These are phyloP conservation scores for Cicer chorassanicum DNA, from an alignment of 306 rosid genomes.

Conservation along the genomic window DNA sequence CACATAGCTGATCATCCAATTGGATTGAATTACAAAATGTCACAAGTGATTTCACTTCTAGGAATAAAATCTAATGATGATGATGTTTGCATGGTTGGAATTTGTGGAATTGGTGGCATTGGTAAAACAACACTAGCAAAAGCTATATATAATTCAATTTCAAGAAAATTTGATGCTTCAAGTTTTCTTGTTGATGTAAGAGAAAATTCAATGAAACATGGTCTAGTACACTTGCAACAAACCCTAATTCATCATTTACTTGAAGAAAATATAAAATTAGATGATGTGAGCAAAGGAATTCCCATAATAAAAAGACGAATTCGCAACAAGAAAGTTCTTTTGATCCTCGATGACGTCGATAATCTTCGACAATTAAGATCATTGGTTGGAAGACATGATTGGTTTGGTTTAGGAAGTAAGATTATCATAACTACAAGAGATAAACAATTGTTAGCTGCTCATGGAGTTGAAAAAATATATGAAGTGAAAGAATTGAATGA, in stretches of 20 bases:
- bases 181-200: constrained; percentile 43
- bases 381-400: constrained; percentile 35
- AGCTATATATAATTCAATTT: constrained; percentile 44
- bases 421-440: constrained; percentile 47
- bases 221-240: constrained; percentile 38
- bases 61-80: neutral
- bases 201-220: constrained; percentile 41
- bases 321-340: constrained; percentile 31
- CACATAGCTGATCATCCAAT: constrained; percentile 46
- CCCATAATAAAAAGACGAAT: constrained; percentile 35
- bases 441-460: constrained; percentile 19
- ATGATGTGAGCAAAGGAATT: constrained; percentile 42
- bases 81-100: constrained; percentile 42
- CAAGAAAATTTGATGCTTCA: constrained; percentile 30
- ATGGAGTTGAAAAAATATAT: constrained; percentile 28
- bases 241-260: constrained; percentile 34
- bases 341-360: constrained; percentile 42
- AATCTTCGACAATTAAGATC: neutral
- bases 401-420: constrained; percentile 45
- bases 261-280: constrained; percentile 34
- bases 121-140: constrained; percentile 45
- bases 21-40: constrained; percentile 31
- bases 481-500: constrained; percentile 39
- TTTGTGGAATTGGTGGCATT: constrained; percentile 45
- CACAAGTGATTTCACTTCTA: constrained; percentile 24